Conservation (phyloP, 2,329 filamentous ascomycete species). For the Penicillium capsulatum region DNA sequence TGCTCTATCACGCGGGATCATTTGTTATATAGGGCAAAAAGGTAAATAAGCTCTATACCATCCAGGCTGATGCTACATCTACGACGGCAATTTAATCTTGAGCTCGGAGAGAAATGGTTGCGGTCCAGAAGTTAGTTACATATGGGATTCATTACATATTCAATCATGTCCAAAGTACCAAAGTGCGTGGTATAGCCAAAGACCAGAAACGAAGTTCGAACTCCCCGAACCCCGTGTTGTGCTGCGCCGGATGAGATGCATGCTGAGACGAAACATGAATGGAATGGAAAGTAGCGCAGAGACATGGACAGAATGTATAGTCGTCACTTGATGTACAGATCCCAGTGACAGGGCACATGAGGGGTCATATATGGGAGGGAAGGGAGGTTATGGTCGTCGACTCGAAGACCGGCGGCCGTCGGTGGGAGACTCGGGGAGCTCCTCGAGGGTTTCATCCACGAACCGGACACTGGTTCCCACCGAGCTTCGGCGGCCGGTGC, state of each 20-base stretch:
- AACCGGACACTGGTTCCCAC: slow-evolving; percentile 40
- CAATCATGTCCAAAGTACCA: slow-evolving; percentile 20
- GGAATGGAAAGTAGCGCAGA: slow-evolving; percentile 9
- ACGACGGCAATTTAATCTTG: too few species aligned
- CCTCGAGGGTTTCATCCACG: slow-evolving; percentile 30
- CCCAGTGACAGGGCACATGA: background rate
- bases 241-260: slow-evolving; percentile 25
- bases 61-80: too few species aligned
- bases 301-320: slow-evolving; percentile 13
- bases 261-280: slow-evolving; percentile 14
- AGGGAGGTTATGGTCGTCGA: slow-evolving; percentile 25
- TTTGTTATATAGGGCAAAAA: too few species aligned
- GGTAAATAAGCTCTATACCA: too few species aligned
- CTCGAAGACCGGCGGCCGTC: slow-evolving; percentile 37
- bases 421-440: slow-evolving; percentile 38
- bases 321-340: slow-evolving; percentile 18
- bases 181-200: slow-evolving; percentile 16
- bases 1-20: too few species aligned
- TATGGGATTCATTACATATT: slow-evolving; percentile 18
- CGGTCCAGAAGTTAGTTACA: background rate
- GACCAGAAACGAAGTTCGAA: slow-evolving; percentile 5
- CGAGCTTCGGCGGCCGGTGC: slow-evolving; percentile 26
- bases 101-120: too few species aligned
- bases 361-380: slow-evolving; percentile 12
- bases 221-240: slow-evolving; percentile 18